phyloP scores from a whole-genome alignment of 2,329 filamentous ascomycete species.

The Cercospora beticola region DNA sequence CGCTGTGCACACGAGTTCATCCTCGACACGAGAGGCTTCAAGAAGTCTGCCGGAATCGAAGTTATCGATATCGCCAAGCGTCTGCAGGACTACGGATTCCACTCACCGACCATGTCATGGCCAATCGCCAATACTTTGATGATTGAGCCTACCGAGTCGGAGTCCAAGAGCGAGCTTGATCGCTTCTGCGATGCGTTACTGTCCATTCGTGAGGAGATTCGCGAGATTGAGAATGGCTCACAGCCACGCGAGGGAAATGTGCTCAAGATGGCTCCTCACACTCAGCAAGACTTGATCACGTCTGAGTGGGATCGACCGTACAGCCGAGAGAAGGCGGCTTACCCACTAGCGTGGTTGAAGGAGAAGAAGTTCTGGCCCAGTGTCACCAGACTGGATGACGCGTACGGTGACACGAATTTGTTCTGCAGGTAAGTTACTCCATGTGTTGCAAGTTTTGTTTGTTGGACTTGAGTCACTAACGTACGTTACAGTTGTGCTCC shows the following conservation, averaged over 20 bases:
- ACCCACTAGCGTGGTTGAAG: constrained; percentile 75
- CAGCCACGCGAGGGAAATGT: constrained; percentile 76
- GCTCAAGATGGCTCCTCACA: constrained; percentile 85
- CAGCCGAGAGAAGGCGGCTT: constrained; percentile 77
- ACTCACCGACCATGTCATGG: constrained; percentile 96
- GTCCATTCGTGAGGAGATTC: constrained; percentile 80
- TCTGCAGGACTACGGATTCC: constrained; percentile 95
- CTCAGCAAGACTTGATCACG: constrained; percentile 72
- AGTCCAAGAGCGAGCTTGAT: constrained; percentile 88
- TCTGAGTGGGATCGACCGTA: constrained; percentile 83
- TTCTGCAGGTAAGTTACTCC: constrained; percentile 68
- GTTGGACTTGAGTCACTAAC: background rate
- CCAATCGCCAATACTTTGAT: constrained; percentile 93
- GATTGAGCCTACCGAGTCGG: constrained; percentile 95
- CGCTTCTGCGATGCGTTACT: constrained; percentile 90
- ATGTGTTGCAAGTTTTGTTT: background rate
- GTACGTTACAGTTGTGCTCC: constrained; percentile 62
- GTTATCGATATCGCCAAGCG: constrained; percentile 95
- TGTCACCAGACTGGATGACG: constrained; percentile 82
- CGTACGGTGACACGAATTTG: constrained; percentile 86
- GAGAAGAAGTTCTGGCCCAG: constrained; percentile 99
- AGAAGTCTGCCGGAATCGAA: constrained; percentile 78
- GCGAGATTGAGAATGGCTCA: constrained; percentile 75
- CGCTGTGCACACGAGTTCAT: constrained; percentile 98
- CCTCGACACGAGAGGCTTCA: constrained; percentile 81